phyloP scores from a whole-genome alignment of 768 basidiomycete species.

The Hebeloma cylindrosporum region DNA sequence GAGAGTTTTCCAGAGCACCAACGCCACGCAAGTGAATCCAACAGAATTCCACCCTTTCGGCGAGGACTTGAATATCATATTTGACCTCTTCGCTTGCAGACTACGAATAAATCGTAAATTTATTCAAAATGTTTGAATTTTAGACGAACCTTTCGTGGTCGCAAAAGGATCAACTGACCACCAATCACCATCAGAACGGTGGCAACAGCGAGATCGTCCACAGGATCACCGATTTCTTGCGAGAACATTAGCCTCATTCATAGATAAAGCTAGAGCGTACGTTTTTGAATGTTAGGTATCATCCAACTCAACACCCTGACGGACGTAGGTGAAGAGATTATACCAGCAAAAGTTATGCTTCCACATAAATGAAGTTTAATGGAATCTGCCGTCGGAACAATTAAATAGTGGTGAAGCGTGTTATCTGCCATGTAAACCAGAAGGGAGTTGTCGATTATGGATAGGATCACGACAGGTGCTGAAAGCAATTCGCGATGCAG shows the following conservation, averaged over 20 bases:
- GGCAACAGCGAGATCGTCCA: constrained; percentile 88
- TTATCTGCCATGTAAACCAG: constrained; percentile 95
- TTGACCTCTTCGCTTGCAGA: constrained; percentile 86
- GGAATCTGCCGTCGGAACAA: constrained; percentile 77
- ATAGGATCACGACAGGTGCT: constrained; percentile 81
- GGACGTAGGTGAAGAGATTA: constrained; percentile 78
- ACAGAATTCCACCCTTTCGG: constrained; percentile 96
- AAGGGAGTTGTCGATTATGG: constrained; percentile 91
- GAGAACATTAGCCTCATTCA: constrained; percentile 12
- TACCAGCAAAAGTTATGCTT: constrained; percentile 90
- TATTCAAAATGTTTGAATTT: not conserved
- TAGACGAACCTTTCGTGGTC: constrained; percentile 74
- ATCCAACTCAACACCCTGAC: constrained; percentile 96
- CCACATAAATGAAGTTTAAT: constrained; percentile 91
- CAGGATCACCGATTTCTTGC: constrained; percentile 90
- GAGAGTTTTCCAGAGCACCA: constrained; percentile 89
- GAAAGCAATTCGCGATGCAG: constrained; percentile 77
- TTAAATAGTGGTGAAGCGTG: constrained; percentile 88
- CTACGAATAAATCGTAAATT: constrained; percentile 42
- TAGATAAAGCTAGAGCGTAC: constrained; percentile 37
- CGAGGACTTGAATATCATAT: constrained; percentile 97
- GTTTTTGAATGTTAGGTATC: constrained; percentile 90
- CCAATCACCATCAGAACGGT: constrained; percentile 96
- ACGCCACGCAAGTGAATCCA: constrained; percentile 98
- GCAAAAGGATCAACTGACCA: constrained; percentile 83